Evolutionary conservation across 2,329 filamentous ascomycete genomes (phyloP), one percentile per base, ranked within the genome.

Genomic region (Ambrosiella xylebori): DNA sequence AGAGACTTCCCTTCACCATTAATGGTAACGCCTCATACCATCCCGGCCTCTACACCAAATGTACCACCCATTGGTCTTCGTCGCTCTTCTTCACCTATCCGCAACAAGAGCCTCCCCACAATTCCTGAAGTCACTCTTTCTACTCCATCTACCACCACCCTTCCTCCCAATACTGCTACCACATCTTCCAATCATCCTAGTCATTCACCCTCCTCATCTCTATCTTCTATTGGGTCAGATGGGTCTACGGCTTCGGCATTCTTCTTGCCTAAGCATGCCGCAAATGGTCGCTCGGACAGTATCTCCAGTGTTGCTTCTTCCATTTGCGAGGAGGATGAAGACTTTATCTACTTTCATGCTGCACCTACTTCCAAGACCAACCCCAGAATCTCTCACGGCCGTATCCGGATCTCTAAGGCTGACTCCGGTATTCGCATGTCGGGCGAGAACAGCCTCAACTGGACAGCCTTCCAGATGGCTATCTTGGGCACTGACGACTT

Each of bases 401-500:
- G 73, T 2, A 79, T 83, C 61, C 72, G 76, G 2, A 66, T 82
- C 54, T 65, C 71, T 56, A 75, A 74, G 63, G 66, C 70, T 2
- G 73, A 77, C 54, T 64, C 73, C 7, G 63, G 66, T 19, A 57
- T 61, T 38, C 59, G 57, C 15, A 54, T 58, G 52, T 17, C 56
- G 35, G 50, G 52, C 13, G 61, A 63, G 17, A 58, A 76, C 53
- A 74, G 71, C 7, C 66, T 82, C 2, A 79, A 84, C 69, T 82
- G 79, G 79, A 80, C 76, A 5, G 79, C 79, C 2, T 83, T 82
- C 65, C 80, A 84, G 66, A 81, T 82, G 74, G 79, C 80, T 13
- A 81, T 82, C 54, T 68, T 78, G 0, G 79, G 79, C 47, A 77
- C 76, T 4, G 75, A 76, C 1, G 76, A 75, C 37, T 77, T 79